These are phyloP conservation scores for Hortiboletus campestris DNA, from an alignment of 768 basidiomycete genomes.

Conservation along the genomic window DNA sequence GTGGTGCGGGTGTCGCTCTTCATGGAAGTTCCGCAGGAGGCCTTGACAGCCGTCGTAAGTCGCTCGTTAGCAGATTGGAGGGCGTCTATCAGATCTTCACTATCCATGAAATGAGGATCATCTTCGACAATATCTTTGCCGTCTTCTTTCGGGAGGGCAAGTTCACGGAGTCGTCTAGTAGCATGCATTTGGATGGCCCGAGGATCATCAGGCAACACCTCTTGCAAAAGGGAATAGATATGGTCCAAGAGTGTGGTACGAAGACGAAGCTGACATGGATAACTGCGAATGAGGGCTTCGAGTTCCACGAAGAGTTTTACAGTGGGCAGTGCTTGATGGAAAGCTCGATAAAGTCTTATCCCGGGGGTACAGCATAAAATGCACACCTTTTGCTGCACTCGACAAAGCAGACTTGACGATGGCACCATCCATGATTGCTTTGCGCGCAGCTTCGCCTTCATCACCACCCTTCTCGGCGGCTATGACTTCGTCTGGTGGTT, in stretches of 20 bases:
- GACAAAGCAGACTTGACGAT: constrained; percentile 77
- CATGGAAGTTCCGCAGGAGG: constrained; percentile 15
- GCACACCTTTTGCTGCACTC: constrained; percentile 69
- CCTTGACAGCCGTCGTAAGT: constrained; percentile 28
- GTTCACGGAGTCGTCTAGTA: constrained; percentile 33
- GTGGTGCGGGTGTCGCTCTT: constrained; percentile 11
- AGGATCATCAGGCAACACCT: constrained; percentile 37
- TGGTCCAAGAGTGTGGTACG: constrained; percentile 42
- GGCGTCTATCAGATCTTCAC: constrained; percentile 27
- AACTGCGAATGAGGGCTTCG: constrained; percentile 41
- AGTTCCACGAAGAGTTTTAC: constrained; percentile 42
- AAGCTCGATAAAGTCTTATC: constrained; percentile 9
- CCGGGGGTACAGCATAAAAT: constrained; percentile 11
- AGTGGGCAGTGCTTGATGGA: constrained; percentile 37
- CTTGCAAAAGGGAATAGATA: constrained; percentile 41
- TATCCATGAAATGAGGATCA: constrained; percentile 8
- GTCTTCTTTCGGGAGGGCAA: constrained; percentile 26
- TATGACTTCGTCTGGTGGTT: constrained; percentile 26
- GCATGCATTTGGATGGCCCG: constrained; percentile 40
- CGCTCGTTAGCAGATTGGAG: constrained; percentile 33
- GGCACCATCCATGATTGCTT: constrained; percentile 71
- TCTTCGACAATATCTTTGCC: constrained; percentile 5
- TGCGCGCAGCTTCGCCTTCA: constrained; percentile 55
- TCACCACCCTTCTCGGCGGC: constrained; percentile 40
- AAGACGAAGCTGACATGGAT: constrained; percentile 41